phyloP scores from a whole-genome alignment of 768 basidiomycete genomes.

The Tricholoma bakamatsutake region DNA sequence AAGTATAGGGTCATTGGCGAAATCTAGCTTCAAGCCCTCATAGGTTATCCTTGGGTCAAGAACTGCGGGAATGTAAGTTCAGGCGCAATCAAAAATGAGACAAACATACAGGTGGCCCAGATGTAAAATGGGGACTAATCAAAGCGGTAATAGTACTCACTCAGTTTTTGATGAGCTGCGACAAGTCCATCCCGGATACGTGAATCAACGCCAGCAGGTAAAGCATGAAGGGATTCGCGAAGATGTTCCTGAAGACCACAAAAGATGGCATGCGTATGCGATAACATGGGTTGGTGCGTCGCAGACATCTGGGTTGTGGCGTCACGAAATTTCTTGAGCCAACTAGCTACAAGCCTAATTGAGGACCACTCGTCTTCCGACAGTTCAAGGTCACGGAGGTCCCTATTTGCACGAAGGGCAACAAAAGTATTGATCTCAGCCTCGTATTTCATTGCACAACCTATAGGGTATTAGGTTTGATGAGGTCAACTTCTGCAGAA shows the following conservation, averaged over 20 bases:
- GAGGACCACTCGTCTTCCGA: too few relatives aligned
- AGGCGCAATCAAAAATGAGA: too few relatives aligned
- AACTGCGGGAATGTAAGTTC: slow-evolving; percentile 10
- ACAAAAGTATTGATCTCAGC: too few relatives aligned
- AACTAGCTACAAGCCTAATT: neutral
- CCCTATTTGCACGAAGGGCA: too few relatives aligned
- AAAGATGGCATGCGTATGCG: neutral
- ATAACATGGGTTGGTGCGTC: neutral
- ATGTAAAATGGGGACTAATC: neutral
- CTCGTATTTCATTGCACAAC: too few relatives aligned
- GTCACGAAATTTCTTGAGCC: neutral
- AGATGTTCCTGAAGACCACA: neutral
- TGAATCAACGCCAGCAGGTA: too few relatives aligned
- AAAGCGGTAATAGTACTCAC: neutral
- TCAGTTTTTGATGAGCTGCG: neutral
- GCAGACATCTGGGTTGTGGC: neutral
- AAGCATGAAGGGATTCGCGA: neutral
- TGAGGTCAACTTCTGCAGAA: too few relatives aligned
- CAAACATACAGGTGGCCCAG: neutral
- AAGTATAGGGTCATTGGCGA: too few relatives aligned
- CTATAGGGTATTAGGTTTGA: too few relatives aligned
- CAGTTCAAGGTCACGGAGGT: too few relatives aligned
- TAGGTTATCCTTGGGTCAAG: slow-evolving; percentile 17
- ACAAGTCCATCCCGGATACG: neutral
- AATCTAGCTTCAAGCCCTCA: too few relatives aligned